phyloP scores from a whole-genome alignment of 768 basidiomycete genomes.

The Calocybe gangraenosa region DNA sequence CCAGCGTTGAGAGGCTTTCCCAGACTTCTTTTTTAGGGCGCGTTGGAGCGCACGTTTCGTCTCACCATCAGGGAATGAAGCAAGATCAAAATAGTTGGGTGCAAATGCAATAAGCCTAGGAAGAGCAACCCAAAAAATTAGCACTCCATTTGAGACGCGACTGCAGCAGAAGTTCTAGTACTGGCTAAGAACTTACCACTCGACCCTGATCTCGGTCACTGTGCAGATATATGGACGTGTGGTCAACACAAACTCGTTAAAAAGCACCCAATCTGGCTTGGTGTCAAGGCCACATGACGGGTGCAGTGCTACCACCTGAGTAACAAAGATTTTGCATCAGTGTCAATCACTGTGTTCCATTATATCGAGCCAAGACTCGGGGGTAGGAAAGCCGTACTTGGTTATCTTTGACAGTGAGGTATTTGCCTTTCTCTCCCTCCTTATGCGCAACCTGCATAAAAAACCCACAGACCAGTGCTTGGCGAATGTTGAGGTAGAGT shows the following conservation, averaged over 20 bases:
- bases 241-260: conserved; percentile 94
- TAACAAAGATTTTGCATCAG: background rate
- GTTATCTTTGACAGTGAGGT: conserved; percentile 92
- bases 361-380: background rate
- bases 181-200: conserved; percentile 84
- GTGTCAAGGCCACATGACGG: conserved; percentile 85
- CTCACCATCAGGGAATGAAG: conserved; percentile 62
- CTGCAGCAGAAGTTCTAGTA: background rate
- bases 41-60: conserved; percentile 62
- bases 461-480: conserved; percentile 86
- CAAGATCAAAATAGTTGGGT: conserved; percentile 63
- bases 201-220: conserved; percentile 79
- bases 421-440: conserved; percentile 85
- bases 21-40: conserved; percentile 47
- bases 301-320: conserved; percentile 70
- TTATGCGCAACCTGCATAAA: conserved; percentile 99
- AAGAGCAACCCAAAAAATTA: too few relatives aligned
- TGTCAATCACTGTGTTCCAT: background rate
- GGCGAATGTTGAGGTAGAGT: conserved; percentile 70
- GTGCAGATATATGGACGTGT: conserved; percentile 87
- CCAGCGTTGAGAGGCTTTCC: conserved; percentile 28
- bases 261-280: conserved; percentile 89
- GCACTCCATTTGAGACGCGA: conserved; percentile 4
- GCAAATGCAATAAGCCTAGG: conserved; percentile 37
- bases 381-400: conserved; percentile 47